Percentiles rank a stretch among this genome's conserved stretches.
phyloP scores from a whole-genome alignment of 2,329 filamentous ascomycete genomes.

The Macroventuria anomochaeta region DNA sequence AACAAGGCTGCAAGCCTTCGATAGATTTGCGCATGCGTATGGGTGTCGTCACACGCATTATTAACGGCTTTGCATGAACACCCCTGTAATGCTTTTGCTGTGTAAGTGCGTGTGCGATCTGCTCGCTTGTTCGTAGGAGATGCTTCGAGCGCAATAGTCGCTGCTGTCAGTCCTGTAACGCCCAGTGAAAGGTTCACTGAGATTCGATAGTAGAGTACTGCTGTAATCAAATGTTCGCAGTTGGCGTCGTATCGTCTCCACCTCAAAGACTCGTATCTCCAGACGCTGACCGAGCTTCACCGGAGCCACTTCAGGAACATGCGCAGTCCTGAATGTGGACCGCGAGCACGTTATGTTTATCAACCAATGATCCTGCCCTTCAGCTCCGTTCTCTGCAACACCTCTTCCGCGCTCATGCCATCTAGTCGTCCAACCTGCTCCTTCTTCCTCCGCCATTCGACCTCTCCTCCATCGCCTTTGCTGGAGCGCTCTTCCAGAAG shows the following conservation, averaged over 20 bases:
- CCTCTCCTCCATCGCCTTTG: constrained; percentile 14
- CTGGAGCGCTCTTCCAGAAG: constrained; percentile 26
- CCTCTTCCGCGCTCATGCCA: constrained; percentile 18
- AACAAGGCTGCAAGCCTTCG: constrained; percentile 1
- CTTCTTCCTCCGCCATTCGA: constrained; percentile 13
- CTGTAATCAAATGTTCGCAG: neutral
- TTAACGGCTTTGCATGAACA: constrained; percentile 6
- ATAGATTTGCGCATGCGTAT: neutral
- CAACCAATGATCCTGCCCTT: constrained; percentile 21
- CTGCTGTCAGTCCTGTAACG: neutral
- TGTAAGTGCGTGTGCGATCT: neutral
- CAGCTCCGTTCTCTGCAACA: constrained; percentile 19
- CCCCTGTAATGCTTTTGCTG: neutral
- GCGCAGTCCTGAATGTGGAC: neutral
- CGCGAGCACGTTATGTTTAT: neutral
- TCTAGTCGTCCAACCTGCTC: constrained; percentile 18
- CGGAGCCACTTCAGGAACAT: neutral
- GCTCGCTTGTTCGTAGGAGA: neutral
- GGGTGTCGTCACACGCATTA: neutral
- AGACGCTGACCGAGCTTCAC: constrained; percentile 1
- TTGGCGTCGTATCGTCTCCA: neutral
- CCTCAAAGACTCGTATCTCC: neutral
- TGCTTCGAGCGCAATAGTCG: neutral
- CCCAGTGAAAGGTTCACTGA: neutral
- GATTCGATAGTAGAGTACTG: neutral